Conservation (phyloP, 257 asterid genomes). For the Capsicum rhomboideum region DNA sequence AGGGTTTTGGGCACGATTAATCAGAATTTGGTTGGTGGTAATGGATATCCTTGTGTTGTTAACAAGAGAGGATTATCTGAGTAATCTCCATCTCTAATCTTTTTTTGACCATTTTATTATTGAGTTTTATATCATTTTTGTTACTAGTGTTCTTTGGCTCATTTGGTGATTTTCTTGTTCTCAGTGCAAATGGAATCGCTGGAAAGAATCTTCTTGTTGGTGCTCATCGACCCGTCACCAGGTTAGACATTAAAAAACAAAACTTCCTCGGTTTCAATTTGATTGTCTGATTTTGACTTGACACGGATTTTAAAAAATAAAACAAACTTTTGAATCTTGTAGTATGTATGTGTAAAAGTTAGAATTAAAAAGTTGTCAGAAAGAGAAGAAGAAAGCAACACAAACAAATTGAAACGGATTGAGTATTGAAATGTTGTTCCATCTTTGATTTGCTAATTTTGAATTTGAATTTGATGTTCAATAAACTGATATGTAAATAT, state of each 20-base stretch:
- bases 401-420: too few species aligned
- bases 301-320: too few species aligned
- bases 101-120: neutral
- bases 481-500: neutral
- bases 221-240: slow-evolving; percentile 66
- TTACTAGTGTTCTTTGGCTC: neutral
- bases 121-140: neutral
- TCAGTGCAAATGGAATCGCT: slow-evolving; percentile 48
- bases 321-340: too few species aligned
- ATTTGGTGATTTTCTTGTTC: neutral
- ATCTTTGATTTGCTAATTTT: neutral
- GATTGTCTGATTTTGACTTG: too few species aligned
- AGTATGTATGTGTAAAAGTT: too few species aligned
- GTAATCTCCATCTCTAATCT: slow-evolving; percentile 31
- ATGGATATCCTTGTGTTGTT: slow-evolving; percentile 29
- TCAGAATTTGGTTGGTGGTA: slow-evolving; percentile 43
- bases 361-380: too few species aligned
- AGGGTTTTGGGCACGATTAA: slow-evolving; percentile 57
- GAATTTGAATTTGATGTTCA: neutral
- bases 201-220: slow-evolving; percentile 35
- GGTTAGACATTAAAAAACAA: slow-evolving; percentile 19
- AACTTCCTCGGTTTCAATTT: too few species aligned
- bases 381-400: too few species aligned
- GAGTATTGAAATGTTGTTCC: neutral
- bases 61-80: slow-evolving; percentile 63